Conservation (phyloP, 1,139 yeast species). For the Magnusiomyces magnusii region DNA sequence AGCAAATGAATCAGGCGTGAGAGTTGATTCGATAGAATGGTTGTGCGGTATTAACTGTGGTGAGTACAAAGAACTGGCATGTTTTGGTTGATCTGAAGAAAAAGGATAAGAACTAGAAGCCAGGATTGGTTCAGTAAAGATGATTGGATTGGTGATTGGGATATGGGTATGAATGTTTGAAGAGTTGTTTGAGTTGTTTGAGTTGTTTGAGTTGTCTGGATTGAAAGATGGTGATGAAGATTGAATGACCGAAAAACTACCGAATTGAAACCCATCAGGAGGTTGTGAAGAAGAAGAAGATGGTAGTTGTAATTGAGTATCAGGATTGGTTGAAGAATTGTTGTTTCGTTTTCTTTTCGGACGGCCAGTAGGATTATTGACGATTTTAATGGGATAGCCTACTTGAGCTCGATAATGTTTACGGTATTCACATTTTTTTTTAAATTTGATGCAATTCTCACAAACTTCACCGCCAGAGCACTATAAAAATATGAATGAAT, state of each 20-base stretch:
- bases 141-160: conserved; percentile 9
- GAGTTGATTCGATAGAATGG: neutral
- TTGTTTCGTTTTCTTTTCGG: too few relatives aligned
- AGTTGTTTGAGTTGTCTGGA: neutral
- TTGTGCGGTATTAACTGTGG: neutral
- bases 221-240: neutral
- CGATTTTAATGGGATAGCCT: conserved; percentile 23
- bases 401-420: conserved; percentile 24
- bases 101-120: neutral
- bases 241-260: too few relatives aligned
- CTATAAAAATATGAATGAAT: neutral
- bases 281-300: too few relatives aligned
- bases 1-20: neutral
- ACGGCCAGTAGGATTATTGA: too few relatives aligned
- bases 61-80: neutral
- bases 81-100: neutral
- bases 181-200: neutral
- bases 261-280: too few relatives aligned
- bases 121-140: conserved; percentile 13
- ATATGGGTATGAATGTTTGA: neutral
- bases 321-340: too few relatives aligned
- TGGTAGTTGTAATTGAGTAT: too few relatives aligned
- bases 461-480: conserved; percentile 45
- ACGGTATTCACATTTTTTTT: conserved; percentile 22
- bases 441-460: conserved; percentile 23